Percentiles rank a stretch among this genome's conserved stretches.
Conservation (phyloP, 2,329 filamentous ascomycete genomes). For the Atkinsonella texensis region DNA sequence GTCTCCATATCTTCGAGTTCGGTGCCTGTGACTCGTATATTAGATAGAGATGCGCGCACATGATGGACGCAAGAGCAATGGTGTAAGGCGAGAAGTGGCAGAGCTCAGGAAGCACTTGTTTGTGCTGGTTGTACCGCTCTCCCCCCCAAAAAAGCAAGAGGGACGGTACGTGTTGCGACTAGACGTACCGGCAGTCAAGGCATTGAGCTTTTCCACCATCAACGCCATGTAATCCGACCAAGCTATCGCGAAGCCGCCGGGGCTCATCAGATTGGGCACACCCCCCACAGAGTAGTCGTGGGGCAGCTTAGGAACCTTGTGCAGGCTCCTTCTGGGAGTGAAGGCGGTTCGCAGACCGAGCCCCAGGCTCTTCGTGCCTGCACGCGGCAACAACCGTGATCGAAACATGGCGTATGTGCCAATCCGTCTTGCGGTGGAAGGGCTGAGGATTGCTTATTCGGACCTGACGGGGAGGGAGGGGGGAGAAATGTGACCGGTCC, state of each 20-base stretch:
- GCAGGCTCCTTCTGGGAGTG: constrained; percentile 29
- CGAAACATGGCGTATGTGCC: constrained; percentile 32
- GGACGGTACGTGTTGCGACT: neutral
- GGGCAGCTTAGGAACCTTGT: constrained; percentile 33
- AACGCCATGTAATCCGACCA: constrained; percentile 74
- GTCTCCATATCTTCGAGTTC: constrained; percentile 47
- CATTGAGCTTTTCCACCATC: constrained; percentile 66
- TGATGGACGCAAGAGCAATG: neutral
- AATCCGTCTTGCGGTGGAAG: neutral
- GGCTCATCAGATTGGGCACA: constrained; percentile 60
- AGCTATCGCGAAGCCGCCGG: constrained; percentile 58
- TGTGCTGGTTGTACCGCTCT: no score
- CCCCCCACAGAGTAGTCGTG: constrained; percentile 38
- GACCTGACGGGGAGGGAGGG: neutral
- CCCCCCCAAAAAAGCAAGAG: neutral
- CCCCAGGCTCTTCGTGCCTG: constrained; percentile 24
- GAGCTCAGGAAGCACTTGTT: no score
- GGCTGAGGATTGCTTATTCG: neutral
- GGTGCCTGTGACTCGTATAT: constrained; percentile 36
- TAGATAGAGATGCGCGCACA: neutral
- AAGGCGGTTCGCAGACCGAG: constrained; percentile 22
- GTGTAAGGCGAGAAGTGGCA: no score
- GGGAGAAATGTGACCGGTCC: neutral
- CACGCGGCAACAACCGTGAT: constrained; percentile 39
- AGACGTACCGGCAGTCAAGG: constrained; percentile 54